Conservation (phyloP, 257 asterid genomes). For the Fraxinus quadrangulata region DNA sequence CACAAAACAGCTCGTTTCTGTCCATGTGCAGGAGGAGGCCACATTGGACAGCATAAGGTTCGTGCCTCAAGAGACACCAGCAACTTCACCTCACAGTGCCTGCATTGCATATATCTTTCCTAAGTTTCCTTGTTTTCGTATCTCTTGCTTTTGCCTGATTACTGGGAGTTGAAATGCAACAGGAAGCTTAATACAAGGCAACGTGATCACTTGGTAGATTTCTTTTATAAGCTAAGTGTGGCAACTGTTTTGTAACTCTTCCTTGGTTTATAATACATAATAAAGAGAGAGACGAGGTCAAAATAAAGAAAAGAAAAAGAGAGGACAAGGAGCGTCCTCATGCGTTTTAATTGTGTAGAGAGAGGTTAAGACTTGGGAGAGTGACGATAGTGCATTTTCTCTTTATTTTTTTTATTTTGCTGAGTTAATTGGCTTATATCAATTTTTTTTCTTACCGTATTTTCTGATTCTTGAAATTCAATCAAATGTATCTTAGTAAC, state of each 20-base stretch:
- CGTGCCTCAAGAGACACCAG: slow-evolving; percentile 43
- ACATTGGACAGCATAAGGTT: slow-evolving; percentile 39
- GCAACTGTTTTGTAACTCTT: neutral
- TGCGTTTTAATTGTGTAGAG: too few species aligned
- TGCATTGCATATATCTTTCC: slow-evolving; percentile 59
- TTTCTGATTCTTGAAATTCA: too few species aligned
- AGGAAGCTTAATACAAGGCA: slow-evolving; percentile 18
- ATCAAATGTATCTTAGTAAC: too few species aligned
- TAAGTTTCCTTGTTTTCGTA: slow-evolving; percentile 40
- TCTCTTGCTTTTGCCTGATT: slow-evolving; percentile 4
- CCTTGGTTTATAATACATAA: neutral
- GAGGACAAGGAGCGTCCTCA: too few species aligned
- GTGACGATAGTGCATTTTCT: too few species aligned
- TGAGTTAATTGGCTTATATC: too few species aligned
- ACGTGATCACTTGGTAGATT: neutral
- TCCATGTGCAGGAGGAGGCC: slow-evolving; percentile 38
- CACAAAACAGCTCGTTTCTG: slow-evolving; percentile 64
- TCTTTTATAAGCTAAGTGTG: slow-evolving; percentile 1
- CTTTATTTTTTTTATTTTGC: too few species aligned
- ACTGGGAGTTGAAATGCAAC: slow-evolving; percentile 19
- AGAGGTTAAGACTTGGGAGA: too few species aligned
- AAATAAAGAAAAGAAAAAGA: too few species aligned
- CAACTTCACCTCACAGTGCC: slow-evolving; percentile 44
- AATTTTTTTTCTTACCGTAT: too few species aligned
- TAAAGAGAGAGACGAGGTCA: neutral